These are phyloP conservation scores for Ballota nigra DNA, from an alignment of 257 asterid species.

Conservation along the genomic window DNA sequence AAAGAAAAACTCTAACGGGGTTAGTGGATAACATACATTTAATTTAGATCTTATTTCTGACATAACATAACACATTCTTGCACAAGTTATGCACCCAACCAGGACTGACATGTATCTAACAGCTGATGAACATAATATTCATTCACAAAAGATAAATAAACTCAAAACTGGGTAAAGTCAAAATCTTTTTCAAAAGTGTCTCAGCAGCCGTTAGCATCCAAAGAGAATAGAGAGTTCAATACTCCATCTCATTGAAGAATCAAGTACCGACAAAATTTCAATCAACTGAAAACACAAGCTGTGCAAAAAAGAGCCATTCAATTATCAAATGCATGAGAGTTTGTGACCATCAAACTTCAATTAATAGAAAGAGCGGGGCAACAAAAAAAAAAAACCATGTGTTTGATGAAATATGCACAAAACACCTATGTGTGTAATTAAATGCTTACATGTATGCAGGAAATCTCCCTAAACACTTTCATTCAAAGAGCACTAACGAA, in stretches of 20 bases:
- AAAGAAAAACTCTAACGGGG: neutral
- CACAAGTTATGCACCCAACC: neutral
- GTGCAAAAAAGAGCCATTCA: neutral
- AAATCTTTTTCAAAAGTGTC: neutral
- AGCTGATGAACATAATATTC: neutral
- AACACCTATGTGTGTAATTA: too few relatives aligned
- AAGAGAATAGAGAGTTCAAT: neutral
- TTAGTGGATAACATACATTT: neutral
- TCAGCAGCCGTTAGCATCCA: neutral
- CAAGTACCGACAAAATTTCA: neutral
- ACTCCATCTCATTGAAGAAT: neutral
- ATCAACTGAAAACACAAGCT: neutral
- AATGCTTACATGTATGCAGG: too few relatives aligned
- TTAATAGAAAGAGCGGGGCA: neutral
- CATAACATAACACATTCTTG: neutral
- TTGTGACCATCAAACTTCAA: neutral
- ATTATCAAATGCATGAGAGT: neutral
- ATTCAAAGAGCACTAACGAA: too few relatives aligned
- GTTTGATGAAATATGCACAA: too few relatives aligned
- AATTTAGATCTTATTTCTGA: neutral
- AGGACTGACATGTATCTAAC: neutral
- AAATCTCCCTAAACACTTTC: too few relatives aligned
- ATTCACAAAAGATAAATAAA: neutral
- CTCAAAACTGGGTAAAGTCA: neutral
- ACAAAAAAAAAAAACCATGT: too few relatives aligned